These are phyloP conservation scores for Tetradesmus obliquus DNA, from an alignment of 139 green algal species.

Conservation along the genomic window DNA sequence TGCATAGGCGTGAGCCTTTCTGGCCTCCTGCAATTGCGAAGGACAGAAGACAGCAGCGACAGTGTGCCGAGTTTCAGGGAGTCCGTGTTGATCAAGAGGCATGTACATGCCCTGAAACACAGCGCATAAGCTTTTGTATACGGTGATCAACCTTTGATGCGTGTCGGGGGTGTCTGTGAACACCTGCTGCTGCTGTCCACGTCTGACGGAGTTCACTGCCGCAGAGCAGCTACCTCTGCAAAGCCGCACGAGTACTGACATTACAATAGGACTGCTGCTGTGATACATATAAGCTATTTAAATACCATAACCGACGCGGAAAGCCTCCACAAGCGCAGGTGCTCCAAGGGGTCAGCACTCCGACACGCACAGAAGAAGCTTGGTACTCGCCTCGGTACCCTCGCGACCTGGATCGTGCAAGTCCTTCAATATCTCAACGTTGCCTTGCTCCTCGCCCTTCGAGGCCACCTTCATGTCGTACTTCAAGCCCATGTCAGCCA, in stretches of 20 bases:
- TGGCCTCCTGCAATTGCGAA: constrained; percentile 10
- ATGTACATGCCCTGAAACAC: neutral
- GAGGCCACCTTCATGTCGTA: constrained; percentile 17
- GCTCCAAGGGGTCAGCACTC: neutral
- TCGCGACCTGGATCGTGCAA: constrained; percentile 25
- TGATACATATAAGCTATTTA: neutral
- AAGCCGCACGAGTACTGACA: neutral
- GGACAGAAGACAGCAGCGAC: neutral
- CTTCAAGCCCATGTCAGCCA: neutral
- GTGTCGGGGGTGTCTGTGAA: neutral
- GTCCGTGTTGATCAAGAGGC: neutral
- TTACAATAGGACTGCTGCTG: neutral
- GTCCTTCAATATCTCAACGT: neutral
- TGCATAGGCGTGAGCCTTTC: constrained; percentile 4
- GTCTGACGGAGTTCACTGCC: neutral
- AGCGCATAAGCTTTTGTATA: neutral
- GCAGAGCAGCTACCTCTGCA: neutral
- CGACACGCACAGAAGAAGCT: neutral
- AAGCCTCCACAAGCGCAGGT: neutral
- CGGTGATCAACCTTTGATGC: neutral
- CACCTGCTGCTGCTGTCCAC: neutral
- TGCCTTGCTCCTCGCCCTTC: constrained; percentile 22
- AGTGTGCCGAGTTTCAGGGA: neutral
- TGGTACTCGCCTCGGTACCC: constrained; percentile 6
- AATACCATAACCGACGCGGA: too few species aligned